Evolutionary conservation across 2,329 filamentous ascomycete genomes (phyloP), one percentile per base, ranked within the genome.

Genomic region (Claviceps pusilla): DNA sequence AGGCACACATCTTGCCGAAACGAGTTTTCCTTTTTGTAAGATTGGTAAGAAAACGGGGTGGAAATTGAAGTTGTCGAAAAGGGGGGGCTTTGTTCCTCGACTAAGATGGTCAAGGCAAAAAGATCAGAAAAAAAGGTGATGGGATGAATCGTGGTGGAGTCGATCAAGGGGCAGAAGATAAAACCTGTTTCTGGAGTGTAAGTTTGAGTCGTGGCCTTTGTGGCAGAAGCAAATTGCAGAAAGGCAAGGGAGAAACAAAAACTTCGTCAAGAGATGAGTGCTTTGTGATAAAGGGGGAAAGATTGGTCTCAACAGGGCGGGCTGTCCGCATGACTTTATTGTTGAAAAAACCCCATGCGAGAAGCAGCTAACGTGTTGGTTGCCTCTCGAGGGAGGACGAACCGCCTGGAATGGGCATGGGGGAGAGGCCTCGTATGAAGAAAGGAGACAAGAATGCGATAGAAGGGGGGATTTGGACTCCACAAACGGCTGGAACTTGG

Each of bases 1-100:
- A 53, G 43, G 59, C 54, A 59, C 59, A 51, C 66, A 69, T 69
- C 50, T 54, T 54, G 7, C 7, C 11, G 7, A 31, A 31, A 37
- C 14, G 35, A 14, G 33, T 31, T 10, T 11, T 5, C n/a, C 16
- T 16, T 33, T 6, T 2, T 29, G 10, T n/a, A 19, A 19, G 19
- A 9, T 12, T 3, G 11, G 35, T 33, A 7, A 33, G 33, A 19
- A 31, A 43, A n/a, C 33, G 4, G 9, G 19, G 19, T 19, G 19
- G 19, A 19, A 19, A 19, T 19, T 19, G 19, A 19, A 1, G 19
- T 19, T 19, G 19, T 42, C 37, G 24, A 42, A 50, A 33, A 33
- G 6, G 29, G 19, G 19, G 31, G 4, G 31, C 7, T 33, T 33
- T 33, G 24, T 47, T 3, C 1, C 7, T 16, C 5, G 12, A 3